These are phyloP conservation scores for Mycena galopus DNA, from an alignment of 768 basidiomycete species.

Conservation along the genomic window DNA sequence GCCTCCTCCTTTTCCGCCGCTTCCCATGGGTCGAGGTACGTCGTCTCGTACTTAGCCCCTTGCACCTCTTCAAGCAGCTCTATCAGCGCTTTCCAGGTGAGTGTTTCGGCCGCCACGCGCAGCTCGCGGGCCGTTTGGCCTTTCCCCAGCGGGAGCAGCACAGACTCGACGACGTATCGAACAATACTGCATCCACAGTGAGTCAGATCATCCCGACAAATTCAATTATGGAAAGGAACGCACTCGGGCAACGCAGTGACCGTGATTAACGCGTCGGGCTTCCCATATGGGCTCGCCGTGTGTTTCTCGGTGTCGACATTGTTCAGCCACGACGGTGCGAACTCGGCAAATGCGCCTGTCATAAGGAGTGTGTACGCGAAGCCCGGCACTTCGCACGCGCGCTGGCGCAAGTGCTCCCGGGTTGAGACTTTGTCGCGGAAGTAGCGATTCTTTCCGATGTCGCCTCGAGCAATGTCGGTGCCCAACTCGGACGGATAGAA, in stretches of 20 bases:
- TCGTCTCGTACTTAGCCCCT: not conserved
- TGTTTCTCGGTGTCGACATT: slow-evolving; percentile 4
- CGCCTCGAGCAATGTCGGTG: not conserved
- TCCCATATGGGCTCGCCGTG: slow-evolving; percentile 11
- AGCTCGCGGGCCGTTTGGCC: slow-evolving; percentile 8
- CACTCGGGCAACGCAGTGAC: slow-evolving; percentile 12
- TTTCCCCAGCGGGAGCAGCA: not conserved
- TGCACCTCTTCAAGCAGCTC: not conserved
- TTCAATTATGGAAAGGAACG: not conserved
- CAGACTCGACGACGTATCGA: not conserved
- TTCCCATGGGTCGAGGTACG: slow-evolving; percentile 1
- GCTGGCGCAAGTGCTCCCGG: slow-evolving; percentile 2
- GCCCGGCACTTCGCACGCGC: slow-evolving; percentile 4
- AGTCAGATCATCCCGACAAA: not conserved
- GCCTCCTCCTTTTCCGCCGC: slow-evolving; percentile 15
- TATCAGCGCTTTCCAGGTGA: slow-evolving; percentile 6
- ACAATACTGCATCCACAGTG: not conserved
- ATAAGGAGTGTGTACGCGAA: slow-evolving; percentile 1
- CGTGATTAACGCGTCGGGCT: not conserved
- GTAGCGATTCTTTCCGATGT: slow-evolving; percentile 1
- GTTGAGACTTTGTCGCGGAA: slow-evolving; percentile 13
- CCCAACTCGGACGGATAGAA: slow-evolving; percentile 7
- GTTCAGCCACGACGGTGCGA: not conserved
- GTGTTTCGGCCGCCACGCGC: not conserved
- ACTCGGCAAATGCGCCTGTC: slow-evolving; percentile 14